These are phyloP conservation scores for Crithidia bombi DNA, from an alignment of 208 protist species.

Conservation along the genomic window DNA sequence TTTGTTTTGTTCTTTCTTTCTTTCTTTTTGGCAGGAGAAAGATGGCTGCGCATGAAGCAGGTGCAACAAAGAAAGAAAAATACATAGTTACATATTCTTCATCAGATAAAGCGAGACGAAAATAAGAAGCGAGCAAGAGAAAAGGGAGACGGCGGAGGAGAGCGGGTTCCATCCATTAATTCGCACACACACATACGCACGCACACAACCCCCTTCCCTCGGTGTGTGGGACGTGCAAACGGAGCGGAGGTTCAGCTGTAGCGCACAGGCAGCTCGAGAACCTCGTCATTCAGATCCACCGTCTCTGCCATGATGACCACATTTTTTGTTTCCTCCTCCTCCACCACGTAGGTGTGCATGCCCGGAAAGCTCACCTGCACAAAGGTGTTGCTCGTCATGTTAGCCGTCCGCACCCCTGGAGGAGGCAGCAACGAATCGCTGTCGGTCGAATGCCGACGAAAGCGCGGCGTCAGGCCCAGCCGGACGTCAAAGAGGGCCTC, in stretches of 20 bases:
- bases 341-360: slow-evolving; percentile 55
- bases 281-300: slow-evolving; percentile 55
- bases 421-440: slow-evolving; percentile 47
- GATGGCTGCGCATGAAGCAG: no score
- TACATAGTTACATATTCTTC: no score
- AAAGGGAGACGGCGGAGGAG: no score
- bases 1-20: not conserved
- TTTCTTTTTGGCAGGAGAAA: slow-evolving; percentile 2
- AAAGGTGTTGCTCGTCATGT: slow-evolving; percentile 47
- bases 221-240: no score
- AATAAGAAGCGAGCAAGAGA: no score
- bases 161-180: no score
- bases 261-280: slow-evolving; percentile 53
- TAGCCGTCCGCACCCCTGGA: slow-evolving; percentile 59
- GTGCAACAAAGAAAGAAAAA: not conserved
- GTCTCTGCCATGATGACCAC: slow-evolving; percentile 58
- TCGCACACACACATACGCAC: no score
- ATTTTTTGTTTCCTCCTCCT: slow-evolving; percentile 53
- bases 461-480: slow-evolving; percentile 44
- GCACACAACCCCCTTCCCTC: no score
- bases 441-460: slow-evolving; percentile 50
- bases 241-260: no score
- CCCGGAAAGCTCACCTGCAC: slow-evolving; percentile 56
- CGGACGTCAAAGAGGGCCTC: slow-evolving; percentile 49
- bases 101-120: no score